These are phyloP conservation scores for Talaromyces sp. DNA, from an alignment of 2,329 filamentous ascomycete species.

Conservation along the genomic window DNA sequence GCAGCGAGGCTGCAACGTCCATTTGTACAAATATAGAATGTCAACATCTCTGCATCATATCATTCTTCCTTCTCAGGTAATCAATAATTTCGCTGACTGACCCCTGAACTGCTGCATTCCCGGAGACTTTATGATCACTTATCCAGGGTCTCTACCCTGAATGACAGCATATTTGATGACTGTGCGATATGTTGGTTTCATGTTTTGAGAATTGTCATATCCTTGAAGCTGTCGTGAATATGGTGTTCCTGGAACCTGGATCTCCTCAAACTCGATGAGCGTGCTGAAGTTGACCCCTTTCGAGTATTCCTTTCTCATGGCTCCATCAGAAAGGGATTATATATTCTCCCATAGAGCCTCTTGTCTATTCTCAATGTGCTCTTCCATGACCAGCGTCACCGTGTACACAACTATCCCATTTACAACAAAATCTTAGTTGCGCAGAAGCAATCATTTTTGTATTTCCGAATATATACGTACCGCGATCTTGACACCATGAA, in stretches of 20 bases:
- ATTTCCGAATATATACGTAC: neutral
- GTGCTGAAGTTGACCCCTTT: neutral
- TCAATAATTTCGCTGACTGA: neutral
- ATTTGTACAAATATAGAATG: neutral
- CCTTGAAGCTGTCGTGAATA: neutral
- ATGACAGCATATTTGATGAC: conserved; percentile 1
- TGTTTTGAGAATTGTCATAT: neutral
- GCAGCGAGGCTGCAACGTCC: neutral
- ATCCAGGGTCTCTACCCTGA: neutral
- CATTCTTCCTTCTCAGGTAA: neutral
- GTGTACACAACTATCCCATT: neutral
- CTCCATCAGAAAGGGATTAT: neutral
- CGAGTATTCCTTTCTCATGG: neutral
- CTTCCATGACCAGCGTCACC: neutral
- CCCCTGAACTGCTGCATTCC: neutral
- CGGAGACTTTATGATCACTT: neutral
- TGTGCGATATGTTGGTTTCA: neutral
- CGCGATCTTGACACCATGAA: neutral
- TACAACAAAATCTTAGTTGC: neutral
- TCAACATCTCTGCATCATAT: neutral
- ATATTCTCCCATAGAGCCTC: neutral
- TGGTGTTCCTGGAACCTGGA: neutral
- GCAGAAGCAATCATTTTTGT: neutral
- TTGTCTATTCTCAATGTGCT: neutral
- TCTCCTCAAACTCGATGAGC: neutral